phyloP scores from a whole-genome alignment of 225 moss, liverwort and hornwort genomes.

The Sphagnum contortum region DNA sequence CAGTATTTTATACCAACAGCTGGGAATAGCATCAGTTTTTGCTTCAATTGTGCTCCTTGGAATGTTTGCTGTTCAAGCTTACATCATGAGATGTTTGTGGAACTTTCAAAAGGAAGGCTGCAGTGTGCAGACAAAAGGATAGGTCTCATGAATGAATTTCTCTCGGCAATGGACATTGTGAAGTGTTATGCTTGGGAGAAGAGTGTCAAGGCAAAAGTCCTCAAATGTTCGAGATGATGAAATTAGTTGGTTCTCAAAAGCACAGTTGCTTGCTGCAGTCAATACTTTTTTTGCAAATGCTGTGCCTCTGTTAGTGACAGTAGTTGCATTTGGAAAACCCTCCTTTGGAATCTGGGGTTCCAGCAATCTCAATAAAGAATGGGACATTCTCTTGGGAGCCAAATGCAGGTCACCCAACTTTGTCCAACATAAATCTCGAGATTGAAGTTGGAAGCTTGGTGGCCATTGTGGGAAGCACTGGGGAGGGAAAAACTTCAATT shows the following conservation, averaged over 20 bases:
- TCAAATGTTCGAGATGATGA: constrained; percentile 30
- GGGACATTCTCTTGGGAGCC: constrained; percentile 62
- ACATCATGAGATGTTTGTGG: constrained; percentile 29
- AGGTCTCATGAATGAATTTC: constrained; percentile 45
- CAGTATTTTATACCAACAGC: constrained; percentile 41
- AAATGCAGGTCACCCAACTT: constrained; percentile 30
- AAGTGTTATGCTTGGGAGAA: constrained; percentile 85
- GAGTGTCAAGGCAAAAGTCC: constrained; percentile 43
- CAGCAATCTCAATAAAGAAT: constrained; percentile 40
- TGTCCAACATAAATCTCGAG: constrained; percentile 55
- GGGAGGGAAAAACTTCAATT: constrained; percentile 59
- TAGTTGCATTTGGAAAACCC: constrained; percentile 50
- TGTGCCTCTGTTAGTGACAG: constrained; percentile 30
- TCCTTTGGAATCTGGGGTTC: constrained; percentile 29
- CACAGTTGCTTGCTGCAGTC: constrained; percentile 43
- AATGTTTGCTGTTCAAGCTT: constrained; percentile 49
- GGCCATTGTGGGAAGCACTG: constrained; percentile 69
- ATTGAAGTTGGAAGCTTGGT: constrained; percentile 54
- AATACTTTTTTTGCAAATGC: constrained; percentile 43
- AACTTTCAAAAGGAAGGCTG: constrained; percentile 25
- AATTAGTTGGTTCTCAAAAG: constrained; percentile 45
- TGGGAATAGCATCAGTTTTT: constrained; percentile 42
- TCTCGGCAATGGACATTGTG: constrained; percentile 68
- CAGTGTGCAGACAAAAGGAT: constrained; percentile 52
- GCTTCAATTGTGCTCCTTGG: constrained; percentile 41